Conservation (phyloP, 352 stramenopile species). For the Pythium dissotocum region DNA sequence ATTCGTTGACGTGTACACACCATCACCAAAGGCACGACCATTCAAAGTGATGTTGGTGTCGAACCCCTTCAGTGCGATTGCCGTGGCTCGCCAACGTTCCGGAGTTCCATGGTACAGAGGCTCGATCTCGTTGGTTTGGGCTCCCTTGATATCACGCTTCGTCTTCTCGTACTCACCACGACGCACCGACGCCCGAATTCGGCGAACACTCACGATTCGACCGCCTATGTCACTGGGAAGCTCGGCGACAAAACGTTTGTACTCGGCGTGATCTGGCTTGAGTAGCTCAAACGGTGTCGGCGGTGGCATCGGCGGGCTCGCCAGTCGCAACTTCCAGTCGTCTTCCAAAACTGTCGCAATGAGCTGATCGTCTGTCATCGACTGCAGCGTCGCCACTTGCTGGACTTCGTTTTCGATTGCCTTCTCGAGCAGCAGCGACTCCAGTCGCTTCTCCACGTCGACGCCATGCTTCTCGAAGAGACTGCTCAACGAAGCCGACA, state of each 20-base stretch:
- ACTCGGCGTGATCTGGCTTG: not conserved
- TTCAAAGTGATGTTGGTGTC: conserved; percentile 10
- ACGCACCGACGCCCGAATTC: not conserved
- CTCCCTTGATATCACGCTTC: not conserved
- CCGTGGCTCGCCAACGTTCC: conserved; percentile 23
- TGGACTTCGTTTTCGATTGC: conserved; percentile 16
- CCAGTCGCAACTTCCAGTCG: conserved; percentile 16
- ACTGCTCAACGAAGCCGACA: too few species aligned
- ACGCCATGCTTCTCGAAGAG: not conserved
- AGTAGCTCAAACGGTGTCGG: conserved; percentile 12
- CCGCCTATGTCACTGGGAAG: not conserved
- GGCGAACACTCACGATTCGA: conserved; percentile 15
- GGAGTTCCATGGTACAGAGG: conserved; percentile 27
- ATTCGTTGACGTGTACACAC: conserved; percentile 21
- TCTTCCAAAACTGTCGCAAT: not conserved
- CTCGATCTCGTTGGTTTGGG: not conserved
- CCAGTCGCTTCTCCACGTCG: not conserved
- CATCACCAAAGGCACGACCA: conserved; percentile 18
- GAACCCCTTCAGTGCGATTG: conserved; percentile 31
- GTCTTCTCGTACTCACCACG: conserved; percentile 1
- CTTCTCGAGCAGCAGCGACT: not conserved
- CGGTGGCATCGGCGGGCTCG: conserved; percentile 11
- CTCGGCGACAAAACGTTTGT: conserved; percentile 4
- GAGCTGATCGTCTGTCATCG: not conserved
- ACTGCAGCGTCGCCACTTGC: not conserved